Percentiles rank a stretch among this genome's conserved stretches.
phyloP scores from a whole-genome alignment of 371 early-diverging fungal genomes.

The Mortierella sp. region DNA sequence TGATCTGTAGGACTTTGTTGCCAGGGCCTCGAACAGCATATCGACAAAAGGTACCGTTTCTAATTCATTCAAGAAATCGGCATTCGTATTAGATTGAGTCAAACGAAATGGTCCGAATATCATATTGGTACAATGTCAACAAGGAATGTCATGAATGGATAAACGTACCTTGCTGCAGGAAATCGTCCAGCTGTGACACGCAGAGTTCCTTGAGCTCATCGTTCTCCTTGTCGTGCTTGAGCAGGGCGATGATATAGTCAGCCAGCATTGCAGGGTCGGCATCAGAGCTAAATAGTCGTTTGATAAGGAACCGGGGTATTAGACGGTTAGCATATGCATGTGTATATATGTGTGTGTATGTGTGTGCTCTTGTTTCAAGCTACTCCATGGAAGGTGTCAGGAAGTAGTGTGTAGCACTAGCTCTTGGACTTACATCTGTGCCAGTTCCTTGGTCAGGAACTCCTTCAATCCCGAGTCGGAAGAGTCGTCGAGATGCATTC shows the following conservation, averaged over 20 bases:
- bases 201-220: constrained; percentile 59
- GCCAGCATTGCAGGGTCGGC: constrained; percentile 85
- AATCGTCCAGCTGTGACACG: constrained; percentile 66
- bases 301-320: not conserved
- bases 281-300: constrained; percentile 71
- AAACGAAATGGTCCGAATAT: not conserved
- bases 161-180: constrained; percentile 69
- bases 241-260: constrained; percentile 84
- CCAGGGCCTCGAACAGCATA: constrained; percentile 69
- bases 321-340: constrained; percentile 3
- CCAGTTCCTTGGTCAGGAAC: constrained; percentile 64
- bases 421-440: constrained; percentile 61
- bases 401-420: not conserved
- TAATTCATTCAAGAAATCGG: constrained; percentile 28
- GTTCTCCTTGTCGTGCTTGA: constrained; percentile 72
- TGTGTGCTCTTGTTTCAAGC: not conserved
- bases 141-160: not conserved
- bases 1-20: constrained; percentile 48
- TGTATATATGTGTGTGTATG: not conserved
- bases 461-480: constrained; percentile 54
- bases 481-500: constrained; percentile 42
- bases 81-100: not conserved
- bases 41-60: constrained; percentile 79
- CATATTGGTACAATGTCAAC: not conserved
- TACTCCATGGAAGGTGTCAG: not conserved